A percentile compares a stretch with the other conserved stretches of the same genome.
Evolutionary conservation across 2,329 filamentous ascomycete genomes (phyloP).

Genomic region (Fusarium bactridioides): DNA sequence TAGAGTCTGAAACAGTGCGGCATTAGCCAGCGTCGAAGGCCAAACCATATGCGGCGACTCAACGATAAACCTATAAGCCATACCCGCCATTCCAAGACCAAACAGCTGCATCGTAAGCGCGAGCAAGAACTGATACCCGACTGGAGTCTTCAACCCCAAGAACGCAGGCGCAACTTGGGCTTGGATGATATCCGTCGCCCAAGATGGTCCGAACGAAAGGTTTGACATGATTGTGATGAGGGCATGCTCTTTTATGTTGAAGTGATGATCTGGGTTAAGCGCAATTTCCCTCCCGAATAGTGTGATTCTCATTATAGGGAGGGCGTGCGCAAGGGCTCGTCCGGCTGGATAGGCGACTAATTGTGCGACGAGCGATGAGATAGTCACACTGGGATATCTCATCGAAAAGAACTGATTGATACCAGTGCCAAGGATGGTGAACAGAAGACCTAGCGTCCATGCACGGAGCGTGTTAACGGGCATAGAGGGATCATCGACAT

Average conservation of each 20-base stretch:
- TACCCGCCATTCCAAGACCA: neutral
- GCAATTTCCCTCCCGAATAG: neutral
- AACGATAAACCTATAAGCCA: neutral
- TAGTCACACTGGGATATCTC: neutral
- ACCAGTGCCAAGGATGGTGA: neutral
- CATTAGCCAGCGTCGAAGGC: neutral
- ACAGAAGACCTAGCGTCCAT: neutral
- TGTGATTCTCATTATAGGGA: neutral
- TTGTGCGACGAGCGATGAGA: neutral
- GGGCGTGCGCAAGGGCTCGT: neutral
- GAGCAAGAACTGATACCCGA: neutral
- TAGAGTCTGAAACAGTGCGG: neutral
- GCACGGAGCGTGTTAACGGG: neutral
- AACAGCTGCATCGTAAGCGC: neutral
- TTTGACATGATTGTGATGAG: neutral
- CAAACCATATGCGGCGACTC: slow-evolving; percentile 3
- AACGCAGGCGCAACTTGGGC: neutral
- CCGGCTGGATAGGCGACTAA: neutral
- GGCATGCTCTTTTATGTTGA: neutral
- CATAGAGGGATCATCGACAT: neutral
- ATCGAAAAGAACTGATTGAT: neutral
- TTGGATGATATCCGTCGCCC: slow-evolving; percentile 1
- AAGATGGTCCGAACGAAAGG: neutral
- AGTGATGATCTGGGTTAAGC: neutral
- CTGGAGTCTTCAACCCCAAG: neutral